Percentiles rank a stretch among this genome's conserved stretches.
phyloP scores from a whole-genome alignment of 768 basidiomycete genomes.

The Leccinum incarnatum region DNA sequence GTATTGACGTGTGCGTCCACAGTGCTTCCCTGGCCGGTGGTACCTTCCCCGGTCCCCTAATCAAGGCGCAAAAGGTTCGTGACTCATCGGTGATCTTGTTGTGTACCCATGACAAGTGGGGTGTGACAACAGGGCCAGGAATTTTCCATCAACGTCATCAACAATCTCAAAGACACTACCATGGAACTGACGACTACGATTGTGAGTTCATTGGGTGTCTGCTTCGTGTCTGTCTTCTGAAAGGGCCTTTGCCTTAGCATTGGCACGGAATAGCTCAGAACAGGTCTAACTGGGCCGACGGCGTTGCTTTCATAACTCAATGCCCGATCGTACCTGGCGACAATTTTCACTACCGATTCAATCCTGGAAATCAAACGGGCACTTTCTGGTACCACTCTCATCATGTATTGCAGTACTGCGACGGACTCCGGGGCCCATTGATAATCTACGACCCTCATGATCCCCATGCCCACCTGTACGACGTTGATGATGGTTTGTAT shows the following conservation, averaged over 20 bases:
- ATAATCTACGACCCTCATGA: constrained; percentile 48
- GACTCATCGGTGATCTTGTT: neutral
- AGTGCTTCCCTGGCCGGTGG: constrained; percentile 47
- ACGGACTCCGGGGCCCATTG: constrained; percentile 41
- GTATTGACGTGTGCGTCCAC: neutral
- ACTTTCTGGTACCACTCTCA: constrained; percentile 53
- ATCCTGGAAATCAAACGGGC: constrained; percentile 37
- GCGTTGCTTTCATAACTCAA: constrained; percentile 42
- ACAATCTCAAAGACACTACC: constrained; percentile 29
- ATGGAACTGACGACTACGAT: constrained; percentile 37
- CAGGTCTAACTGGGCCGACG: constrained; percentile 36
- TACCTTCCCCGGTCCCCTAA: constrained; percentile 47
- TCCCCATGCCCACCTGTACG: constrained; percentile 40
- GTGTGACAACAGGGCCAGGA: constrained; percentile 27
- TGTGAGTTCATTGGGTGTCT: constrained; percentile 24
- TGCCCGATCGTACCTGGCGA: constrained; percentile 42
- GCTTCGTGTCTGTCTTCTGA: neutral
- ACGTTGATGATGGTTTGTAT: constrained; percentile 43
- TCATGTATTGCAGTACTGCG: constrained; percentile 38
- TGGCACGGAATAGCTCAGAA: constrained; percentile 37
- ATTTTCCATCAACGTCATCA: constrained; percentile 38
- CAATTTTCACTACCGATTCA: constrained; percentile 42
- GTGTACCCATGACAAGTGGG: neutral
- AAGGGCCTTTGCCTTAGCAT: constrained; percentile 19
- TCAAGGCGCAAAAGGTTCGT: constrained; percentile 41